Percentiles rank a stretch among this genome's conserved stretches.
These are phyloP conservation scores for Sungouiella blattae DNA, from an alignment of 805 yeast species.

Conservation along the genomic window DNA sequence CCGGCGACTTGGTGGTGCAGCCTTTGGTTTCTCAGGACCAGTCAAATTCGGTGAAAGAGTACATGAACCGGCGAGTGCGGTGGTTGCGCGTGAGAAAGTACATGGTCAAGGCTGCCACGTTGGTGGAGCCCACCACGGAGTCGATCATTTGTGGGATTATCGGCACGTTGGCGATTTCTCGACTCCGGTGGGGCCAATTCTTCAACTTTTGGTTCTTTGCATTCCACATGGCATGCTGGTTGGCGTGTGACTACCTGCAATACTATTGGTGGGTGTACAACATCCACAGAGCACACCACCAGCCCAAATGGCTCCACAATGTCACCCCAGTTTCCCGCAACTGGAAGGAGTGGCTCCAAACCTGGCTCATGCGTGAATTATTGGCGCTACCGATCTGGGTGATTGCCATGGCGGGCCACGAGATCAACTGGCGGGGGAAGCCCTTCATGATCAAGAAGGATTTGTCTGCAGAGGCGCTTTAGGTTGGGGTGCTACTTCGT, in stretches of 20 bases:
- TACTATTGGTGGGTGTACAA: slow-evolving; percentile 41
- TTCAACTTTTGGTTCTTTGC: slow-evolving; percentile 39
- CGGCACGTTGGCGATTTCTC: slow-evolving; percentile 60
- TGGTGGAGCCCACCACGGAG: slow-evolving; percentile 86
- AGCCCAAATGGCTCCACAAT: slow-evolving; percentile 12
- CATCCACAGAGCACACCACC: slow-evolving; percentile 7
- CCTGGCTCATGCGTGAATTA: slow-evolving; percentile 68
- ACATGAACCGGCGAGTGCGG: slow-evolving; percentile 64
- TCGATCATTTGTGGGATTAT: slow-evolving; percentile 61
- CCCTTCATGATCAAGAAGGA: slow-evolving; percentile 73
- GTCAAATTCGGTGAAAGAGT: slow-evolving; percentile 45
- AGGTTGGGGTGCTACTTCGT: too few species aligned
- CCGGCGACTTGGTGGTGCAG: slow-evolving; percentile 76
- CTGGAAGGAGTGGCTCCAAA: slow-evolving; percentile 24
- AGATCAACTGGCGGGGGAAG: slow-evolving; percentile 74
- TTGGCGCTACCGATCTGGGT: slow-evolving; percentile 85
- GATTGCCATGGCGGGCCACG: slow-evolving; percentile 71
- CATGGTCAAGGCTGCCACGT: slow-evolving; percentile 82
- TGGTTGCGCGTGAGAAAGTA: slow-evolving; percentile 86
- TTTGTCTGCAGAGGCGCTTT: slow-evolving; percentile 67
- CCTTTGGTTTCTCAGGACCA: slow-evolving; percentile 47
- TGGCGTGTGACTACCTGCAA: slow-evolving; percentile 58
- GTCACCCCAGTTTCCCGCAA: slow-evolving; percentile 16
- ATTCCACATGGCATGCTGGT: slow-evolving; percentile 63
- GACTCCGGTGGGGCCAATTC: slow-evolving; percentile 27